Evolutionary conservation across 176 grass and related monocot species (phyloP).

Genomic region (Pontederia crassipes): DNA sequence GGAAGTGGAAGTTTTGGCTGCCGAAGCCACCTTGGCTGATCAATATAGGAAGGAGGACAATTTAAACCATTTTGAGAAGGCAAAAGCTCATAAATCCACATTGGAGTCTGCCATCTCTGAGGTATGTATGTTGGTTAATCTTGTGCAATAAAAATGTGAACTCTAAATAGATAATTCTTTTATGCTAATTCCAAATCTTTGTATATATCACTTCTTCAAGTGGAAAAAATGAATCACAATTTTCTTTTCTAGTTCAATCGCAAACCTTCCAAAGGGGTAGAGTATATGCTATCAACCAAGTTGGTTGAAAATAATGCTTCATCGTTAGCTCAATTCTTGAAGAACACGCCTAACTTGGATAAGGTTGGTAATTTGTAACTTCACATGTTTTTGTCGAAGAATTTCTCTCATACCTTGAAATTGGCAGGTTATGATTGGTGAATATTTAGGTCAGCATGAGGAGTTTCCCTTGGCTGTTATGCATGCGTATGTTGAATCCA

Average conservation of each 20-base stretch:
- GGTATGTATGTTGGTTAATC: slow-evolving; percentile 37
- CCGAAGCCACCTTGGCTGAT: slow-evolving; percentile 37
- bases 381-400: slow-evolving; percentile 13
- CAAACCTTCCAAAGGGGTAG: slow-evolving; percentile 82
- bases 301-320: slow-evolving; percentile 76
- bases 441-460: slow-evolving; percentile 98
- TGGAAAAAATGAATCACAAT: neutral
- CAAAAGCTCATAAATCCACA: slow-evolving; percentile 99
- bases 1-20: slow-evolving; percentile 49
- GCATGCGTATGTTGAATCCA: slow-evolving; percentile 98
- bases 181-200: slow-evolving; percentile 2
- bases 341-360: slow-evolving; percentile 77
- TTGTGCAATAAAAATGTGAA: neutral
- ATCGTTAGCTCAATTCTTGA: slow-evolving; percentile 79
- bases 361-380: slow-evolving; percentile 44
- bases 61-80: slow-evolving; percentile 92
- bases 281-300: slow-evolving; percentile 81
- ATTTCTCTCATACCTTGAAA: slow-evolving; percentile 5
- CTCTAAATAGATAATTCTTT: slow-evolving; percentile 7
- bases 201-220: neutral
- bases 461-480: slow-evolving; percentile 96
- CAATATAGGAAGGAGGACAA: slow-evolving; percentile 69
- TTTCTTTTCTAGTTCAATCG: slow-evolving; percentile 74
- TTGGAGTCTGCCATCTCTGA: slow-evolving; percentile 86
- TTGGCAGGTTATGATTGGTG: slow-evolving; percentile 92